These are phyloP conservation scores for Geoglossum glabrum DNA, from an alignment of 495 filamentous ascomycete genomes.

Conservation along the genomic window DNA sequence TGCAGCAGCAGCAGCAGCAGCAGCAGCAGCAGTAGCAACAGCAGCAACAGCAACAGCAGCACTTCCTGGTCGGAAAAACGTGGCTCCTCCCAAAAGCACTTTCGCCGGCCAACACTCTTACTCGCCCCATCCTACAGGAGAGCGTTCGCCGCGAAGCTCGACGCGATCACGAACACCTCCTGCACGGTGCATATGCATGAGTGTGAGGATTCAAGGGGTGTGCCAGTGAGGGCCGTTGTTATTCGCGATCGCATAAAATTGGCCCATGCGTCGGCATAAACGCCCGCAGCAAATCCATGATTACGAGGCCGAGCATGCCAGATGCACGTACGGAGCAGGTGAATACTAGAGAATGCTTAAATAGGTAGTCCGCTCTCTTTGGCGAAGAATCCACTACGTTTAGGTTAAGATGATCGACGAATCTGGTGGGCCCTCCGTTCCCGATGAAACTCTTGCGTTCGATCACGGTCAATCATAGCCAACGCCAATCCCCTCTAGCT, in stretches of 20 bases:
- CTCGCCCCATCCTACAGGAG: not conserved
- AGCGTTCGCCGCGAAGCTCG: not conserved
- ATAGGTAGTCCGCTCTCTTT: not conserved
- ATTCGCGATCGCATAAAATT: not conserved
- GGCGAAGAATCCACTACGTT: not conserved
- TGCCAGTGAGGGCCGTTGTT: not conserved
- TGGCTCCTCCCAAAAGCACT: not conserved
- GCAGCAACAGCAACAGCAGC: not conserved
- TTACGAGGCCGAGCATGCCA: too few species aligned
- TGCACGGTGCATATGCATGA: not conserved
- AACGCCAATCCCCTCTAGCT: not conserved
- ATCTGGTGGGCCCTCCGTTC: not conserved
- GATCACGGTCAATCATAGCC: not conserved
- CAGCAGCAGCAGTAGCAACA: not conserved
- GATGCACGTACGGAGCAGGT: too few species aligned
- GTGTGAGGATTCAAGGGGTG: not conserved
- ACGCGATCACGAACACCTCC: not conserved
- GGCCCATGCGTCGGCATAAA: not conserved
- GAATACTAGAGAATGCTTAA: not conserved
- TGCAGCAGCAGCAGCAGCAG: too few species aligned
- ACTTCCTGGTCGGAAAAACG: not conserved
- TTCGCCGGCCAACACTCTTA: not conserved
- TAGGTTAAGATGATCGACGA: not conserved
- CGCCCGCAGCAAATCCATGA: not conserved
- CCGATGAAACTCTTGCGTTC: not conserved